Evolutionary conservation across 1,284 basidiomycete genomes (phyloP).

Genomic region (Ustilago sp.): DNA sequence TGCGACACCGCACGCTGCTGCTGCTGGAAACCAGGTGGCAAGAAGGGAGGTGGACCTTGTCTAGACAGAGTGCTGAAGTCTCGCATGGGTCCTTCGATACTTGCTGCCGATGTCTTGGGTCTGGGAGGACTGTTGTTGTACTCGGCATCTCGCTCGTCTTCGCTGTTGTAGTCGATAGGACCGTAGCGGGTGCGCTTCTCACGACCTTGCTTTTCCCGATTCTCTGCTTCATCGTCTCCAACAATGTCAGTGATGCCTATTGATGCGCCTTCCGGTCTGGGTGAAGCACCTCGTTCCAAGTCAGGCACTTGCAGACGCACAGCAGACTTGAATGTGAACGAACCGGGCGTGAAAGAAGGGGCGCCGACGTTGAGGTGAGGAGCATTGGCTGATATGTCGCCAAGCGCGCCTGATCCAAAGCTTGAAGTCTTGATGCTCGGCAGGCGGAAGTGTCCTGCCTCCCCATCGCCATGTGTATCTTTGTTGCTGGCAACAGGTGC

Average conservation of each 20-base stretch:
- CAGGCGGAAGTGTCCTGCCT: slow-evolving; percentile 51
- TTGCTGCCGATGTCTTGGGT: slow-evolving; percentile 51
- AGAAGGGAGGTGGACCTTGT: slow-evolving; percentile 49
- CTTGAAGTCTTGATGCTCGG: slow-evolving; percentile 61
- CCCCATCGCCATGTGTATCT: not conserved
- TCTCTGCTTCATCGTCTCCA: slow-evolving; percentile 2
- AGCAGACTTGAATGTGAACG: slow-evolving; percentile 59
- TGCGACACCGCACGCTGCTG: slow-evolving; percentile 39
- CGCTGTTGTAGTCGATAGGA: slow-evolving; percentile 39
- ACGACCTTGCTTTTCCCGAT: slow-evolving; percentile 48
- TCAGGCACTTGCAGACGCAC: slow-evolving; percentile 40
- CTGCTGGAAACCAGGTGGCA: slow-evolving; percentile 22
- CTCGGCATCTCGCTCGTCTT: slow-evolving; percentile 22
- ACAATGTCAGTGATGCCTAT: not conserved
- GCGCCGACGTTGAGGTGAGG: slow-evolving; percentile 57
- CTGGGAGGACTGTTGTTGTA: slow-evolving; percentile 44
- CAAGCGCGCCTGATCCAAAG: slow-evolving; percentile 52
- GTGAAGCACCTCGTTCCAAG: not conserved
- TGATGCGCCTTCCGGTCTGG: slow-evolving; percentile 3
- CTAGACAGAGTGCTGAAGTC: slow-evolving; percentile 40
- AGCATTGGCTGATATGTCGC: slow-evolving; percentile 22
- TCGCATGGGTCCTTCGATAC: slow-evolving; percentile 58
- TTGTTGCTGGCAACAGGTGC: slow-evolving; percentile 18
- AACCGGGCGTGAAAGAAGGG: slow-evolving; percentile 56
- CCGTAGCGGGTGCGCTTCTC: slow-evolving; percentile 56